Conservation (phyloP, 805 yeast genomes). For the Yamadazyma sp. region DNA sequence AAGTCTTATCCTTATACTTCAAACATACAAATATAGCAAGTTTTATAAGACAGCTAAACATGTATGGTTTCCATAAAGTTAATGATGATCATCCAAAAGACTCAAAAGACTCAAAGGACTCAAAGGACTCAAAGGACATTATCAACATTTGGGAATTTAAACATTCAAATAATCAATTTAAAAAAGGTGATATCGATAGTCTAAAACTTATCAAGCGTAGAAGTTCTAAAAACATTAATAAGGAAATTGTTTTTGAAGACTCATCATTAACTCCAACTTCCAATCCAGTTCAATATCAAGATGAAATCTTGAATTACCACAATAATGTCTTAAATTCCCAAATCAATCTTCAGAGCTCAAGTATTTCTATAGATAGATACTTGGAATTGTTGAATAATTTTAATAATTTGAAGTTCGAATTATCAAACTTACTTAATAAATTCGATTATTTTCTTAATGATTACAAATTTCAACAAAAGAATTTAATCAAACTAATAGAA, state of each 20-base stretch:
- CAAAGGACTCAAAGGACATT: conserved; percentile 5
- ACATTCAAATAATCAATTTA: conserved; percentile 75
- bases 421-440: conserved; percentile 13
- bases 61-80: conserved; percentile 47
- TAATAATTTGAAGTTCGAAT: conserved; percentile 13
- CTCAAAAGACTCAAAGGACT: conserved; percentile 8
- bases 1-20: conserved; percentile 58
- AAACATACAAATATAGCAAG: conserved; percentile 45
- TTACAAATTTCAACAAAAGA: conserved; percentile 14
- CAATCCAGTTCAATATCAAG: conserved; percentile 3
- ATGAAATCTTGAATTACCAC: conserved; percentile 6
- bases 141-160: conserved; percentile 73
- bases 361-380: conserved; percentile 12
- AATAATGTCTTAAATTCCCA: conserved; percentile 2
- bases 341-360: conserved; percentile 6
- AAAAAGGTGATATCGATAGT: conserved; percentile 75
- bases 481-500: conserved; percentile 13
- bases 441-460: conserved; percentile 15
- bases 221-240: conserved; percentile 44
- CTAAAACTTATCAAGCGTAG: conserved; percentile 77
- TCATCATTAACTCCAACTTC: conserved; percentile 13
- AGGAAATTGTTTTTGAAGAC: conserved; percentile 37
- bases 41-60: conserved; percentile 41
- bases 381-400: conserved; percentile 14
- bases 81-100: conserved; percentile 31